Evolutionary conservation across 2,329 filamentous ascomycete species (phyloP), one percentile per base, ranked within the genome.

Genomic region (Ceratocystis albifundus): DNA sequence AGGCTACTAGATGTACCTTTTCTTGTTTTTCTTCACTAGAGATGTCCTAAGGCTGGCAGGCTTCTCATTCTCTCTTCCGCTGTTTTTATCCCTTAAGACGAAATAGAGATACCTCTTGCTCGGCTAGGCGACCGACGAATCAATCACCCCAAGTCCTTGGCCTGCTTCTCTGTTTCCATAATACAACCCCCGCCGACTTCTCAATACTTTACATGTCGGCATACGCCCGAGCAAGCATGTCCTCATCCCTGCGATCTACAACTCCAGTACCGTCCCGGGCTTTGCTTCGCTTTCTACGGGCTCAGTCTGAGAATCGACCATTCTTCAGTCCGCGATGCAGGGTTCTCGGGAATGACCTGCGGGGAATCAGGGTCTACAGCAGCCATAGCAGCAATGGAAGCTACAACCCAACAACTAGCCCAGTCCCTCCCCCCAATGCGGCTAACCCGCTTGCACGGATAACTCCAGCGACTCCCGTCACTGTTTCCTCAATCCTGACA

Each of bases 251-350:
- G 71, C 76, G 74, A 69, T 70, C 73, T 10, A 45, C 55, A 12
- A 32, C 62, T 50, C 77, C 78, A 62, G 81, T 79, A 64, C 82
- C 82, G 30, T 84, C 82, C 64, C 75, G 75, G 70, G 77, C 74
- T 67, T 82, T 93, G 22, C 79, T 94, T 69, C 85, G 85, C 70
- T 93, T 89, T 74, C 80, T 94, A 69, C 85, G 84, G 70, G 83
- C 80, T 65, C 89, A 92, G 74, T 84, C 88, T 70, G 82, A 88
- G 71, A 78, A 79, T 65, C 72, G 82, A 59, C 78, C 76, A 69
- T 81, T 83, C 71, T 80, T 82, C 74, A 77, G 73, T 65, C 73
- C 76, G 55, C 62, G 30, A 46, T 69, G 67, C 57, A 45, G 50
- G 15, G 28, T 59, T 45, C 62, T 55, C 28, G 46, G 45, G 30